phyloP scores from a whole-genome alignment of 495 filamentous ascomycete species.

The Lasiosphaeria ovina region DNA sequence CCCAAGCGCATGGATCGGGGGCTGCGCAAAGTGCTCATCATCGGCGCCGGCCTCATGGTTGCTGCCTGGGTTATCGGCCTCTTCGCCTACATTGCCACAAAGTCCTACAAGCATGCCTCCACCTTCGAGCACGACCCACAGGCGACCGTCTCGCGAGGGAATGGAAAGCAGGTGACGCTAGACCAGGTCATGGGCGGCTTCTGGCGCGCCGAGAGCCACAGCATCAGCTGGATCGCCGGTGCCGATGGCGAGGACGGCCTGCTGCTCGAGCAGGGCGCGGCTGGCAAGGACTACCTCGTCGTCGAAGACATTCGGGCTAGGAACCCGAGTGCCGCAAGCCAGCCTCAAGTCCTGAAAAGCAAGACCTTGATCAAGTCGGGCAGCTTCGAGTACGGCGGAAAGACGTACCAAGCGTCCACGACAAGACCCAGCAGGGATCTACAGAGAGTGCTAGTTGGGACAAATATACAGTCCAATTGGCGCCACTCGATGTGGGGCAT shows the following conservation, averaged over 20 bases:
- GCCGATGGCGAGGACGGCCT: slow-evolving; percentile 84
- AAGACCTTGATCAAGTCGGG: slow-evolving; percentile 72
- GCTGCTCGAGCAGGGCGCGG: slow-evolving; percentile 62
- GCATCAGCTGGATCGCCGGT: slow-evolving; percentile 84
- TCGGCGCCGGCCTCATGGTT: slow-evolving; percentile 62
- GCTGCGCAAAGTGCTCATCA: slow-evolving; percentile 64
- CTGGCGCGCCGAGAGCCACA: slow-evolving; percentile 68
- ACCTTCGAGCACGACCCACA: slow-evolving; percentile 63
- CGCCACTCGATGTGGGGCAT: slow-evolving; percentile 78
- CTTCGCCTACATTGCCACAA: slow-evolving; percentile 65
- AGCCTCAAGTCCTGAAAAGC: slow-evolving; percentile 43
- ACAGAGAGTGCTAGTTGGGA: slow-evolving; percentile 77
- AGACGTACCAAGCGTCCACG: slow-evolving; percentile 50
- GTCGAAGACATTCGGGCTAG: slow-evolving; percentile 78
- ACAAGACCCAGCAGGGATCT: slow-evolving; percentile 80
- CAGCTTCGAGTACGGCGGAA: slow-evolving; percentile 56
- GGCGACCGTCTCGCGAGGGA: slow-evolving; percentile 60
- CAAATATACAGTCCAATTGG: slow-evolving; percentile 73
- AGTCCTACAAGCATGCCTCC: slow-evolving; percentile 62
- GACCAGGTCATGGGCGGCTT: slow-evolving; percentile 71
- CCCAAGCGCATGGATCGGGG: slow-evolving; percentile 56
- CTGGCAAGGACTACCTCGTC: slow-evolving; percentile 67
- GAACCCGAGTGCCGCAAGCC: slow-evolving; percentile 29
- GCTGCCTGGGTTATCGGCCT: slow-evolving; percentile 80
- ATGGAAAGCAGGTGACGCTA: slow-evolving; percentile 75